Evolutionary conservation across 1,284 basidiomycete species (phyloP), one percentile per base, ranked within the genome.

Genomic region (Chalciporus piperatoides): DNA sequence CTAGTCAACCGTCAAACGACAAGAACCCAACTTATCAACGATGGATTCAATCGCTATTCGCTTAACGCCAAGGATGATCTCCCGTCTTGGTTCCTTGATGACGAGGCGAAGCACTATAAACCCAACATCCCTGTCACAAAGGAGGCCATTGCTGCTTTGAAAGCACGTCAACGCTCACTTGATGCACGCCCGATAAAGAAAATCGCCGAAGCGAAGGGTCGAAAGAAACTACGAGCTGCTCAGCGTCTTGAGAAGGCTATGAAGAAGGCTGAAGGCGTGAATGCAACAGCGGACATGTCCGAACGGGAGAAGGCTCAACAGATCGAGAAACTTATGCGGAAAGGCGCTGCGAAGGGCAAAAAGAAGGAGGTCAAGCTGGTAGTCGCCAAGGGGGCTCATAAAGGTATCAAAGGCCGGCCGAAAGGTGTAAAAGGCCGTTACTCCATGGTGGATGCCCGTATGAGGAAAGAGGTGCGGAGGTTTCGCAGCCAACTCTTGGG

Each of bases 101-200:
- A 99, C 63, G 97, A 99, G 71, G 72, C 83, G 38, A 92, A 95
- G 63, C 80, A 90, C 68, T 98, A 97, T 79, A 95, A 93, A 64
- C 74, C 90, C 53, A 99, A 99, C 68, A 78, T 99, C 47, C 97
- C 97, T 12, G 81, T 99, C 55, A 98, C 96, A 1, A 99, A 97
- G 70, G 97, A 99, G 69, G 97, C 97, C 5, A 77, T 99, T 49
- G 79, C 79, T 47, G 87, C 86, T 3, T 78, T 99, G 32, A 84
- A 91, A 30, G 92, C 90, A 14, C 92, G 89, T 65, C 92, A 97
- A 72, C 86, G 95, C 21, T 92, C 93, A 5, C 77, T 99, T 41
- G 94, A 99, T 65, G 95, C 96, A 2, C 83, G 97, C 11, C 97
- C 97, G 14, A 99, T 99, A 74, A 99, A 98, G 76, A 99, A 99